Evolutionary conservation across 805 yeast species (phyloP).

Genomic region (Lipomyces mesembrius): DNA sequence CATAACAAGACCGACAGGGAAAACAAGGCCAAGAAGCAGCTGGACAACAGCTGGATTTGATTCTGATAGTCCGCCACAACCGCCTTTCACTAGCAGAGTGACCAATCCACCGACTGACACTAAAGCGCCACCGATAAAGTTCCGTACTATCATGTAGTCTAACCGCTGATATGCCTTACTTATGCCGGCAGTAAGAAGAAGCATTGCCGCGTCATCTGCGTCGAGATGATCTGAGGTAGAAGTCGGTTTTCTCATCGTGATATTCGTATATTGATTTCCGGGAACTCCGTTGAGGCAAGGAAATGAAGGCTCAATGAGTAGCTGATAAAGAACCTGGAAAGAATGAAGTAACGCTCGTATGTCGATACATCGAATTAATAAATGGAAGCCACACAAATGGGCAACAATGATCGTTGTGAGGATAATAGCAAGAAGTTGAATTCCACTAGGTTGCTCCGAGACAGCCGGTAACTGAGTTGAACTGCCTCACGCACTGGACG

Average conservation of each 20-base stretch:
- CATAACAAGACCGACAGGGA: slow-evolving; percentile 38
- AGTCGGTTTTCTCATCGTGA: background rate
- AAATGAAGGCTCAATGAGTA: background rate
- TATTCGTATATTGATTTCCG: background rate
- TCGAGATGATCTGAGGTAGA: slow-evolving; percentile 26
- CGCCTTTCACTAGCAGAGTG: slow-evolving; percentile 35
- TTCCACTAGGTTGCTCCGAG: slow-evolving; percentile 1
- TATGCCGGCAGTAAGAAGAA: slow-evolving; percentile 30
- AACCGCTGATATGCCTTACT: slow-evolving; percentile 33
- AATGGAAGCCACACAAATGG: background rate
- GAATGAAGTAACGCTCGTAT: background rate
- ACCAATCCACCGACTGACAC: slow-evolving; percentile 37
- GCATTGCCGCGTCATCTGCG: slow-evolving; percentile 34
- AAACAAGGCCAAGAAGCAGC: slow-evolving; percentile 34
- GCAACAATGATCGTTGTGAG: background rate
- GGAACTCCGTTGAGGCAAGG: background rate
- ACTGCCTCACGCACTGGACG: background rate
- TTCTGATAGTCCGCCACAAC: slow-evolving; percentile 29
- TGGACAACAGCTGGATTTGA: slow-evolving; percentile 34
- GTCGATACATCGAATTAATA: background rate
- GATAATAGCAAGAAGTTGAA: slow-evolving; percentile 10
- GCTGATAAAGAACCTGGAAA: background rate
- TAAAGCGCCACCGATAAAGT: slow-evolving; percentile 36
- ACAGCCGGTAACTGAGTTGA: background rate
- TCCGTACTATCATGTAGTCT: slow-evolving; percentile 31